phyloP scores from a whole-genome alignment of 345 rosid species.

The Streptanthus diversifolius region DNA sequence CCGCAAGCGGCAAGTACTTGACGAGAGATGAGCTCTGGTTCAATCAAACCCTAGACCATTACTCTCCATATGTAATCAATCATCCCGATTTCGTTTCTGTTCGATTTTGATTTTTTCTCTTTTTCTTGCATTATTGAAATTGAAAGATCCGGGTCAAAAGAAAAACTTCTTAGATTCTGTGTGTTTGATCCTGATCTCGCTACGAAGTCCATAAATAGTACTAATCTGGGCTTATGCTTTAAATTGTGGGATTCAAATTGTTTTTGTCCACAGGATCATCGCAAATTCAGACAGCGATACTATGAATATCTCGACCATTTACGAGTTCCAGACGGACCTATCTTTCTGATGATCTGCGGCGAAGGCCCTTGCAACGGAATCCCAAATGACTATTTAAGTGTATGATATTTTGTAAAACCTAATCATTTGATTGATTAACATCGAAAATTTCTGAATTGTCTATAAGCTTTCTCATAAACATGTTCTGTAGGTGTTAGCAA shows the following conservation, averaged over 20 bases:
- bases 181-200: not conserved
- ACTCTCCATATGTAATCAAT: conserved; percentile 59
- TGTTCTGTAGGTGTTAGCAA: conserved; percentile 66
- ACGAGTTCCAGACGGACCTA: conserved; percentile 68
- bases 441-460: not conserved
- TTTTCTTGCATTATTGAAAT: not conserved
- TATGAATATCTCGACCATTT: conserved; percentile 75
- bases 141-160: not conserved
- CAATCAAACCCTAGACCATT: conserved; percentile 88
- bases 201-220: not conserved
- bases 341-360: conserved; percentile 77
- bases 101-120: not conserved
- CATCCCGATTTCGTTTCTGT: not conserved
- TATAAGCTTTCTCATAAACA: not conserved
- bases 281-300: conserved; percentile 65
- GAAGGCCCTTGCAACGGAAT: conserved; percentile 80
- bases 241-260: not conserved
- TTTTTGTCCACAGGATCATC: conserved; percentile 54
- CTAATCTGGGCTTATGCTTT: not conserved
- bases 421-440: not conserved
- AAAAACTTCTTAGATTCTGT: not conserved
- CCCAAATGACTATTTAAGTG: conserved; percentile 63
- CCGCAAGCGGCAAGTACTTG: conserved; percentile 45
- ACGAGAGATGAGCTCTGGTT: conserved; percentile 72
- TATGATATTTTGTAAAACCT: conserved; percentile 27